These are phyloP conservation scores for Trichoderma gamsii DNA, from an alignment of 495 filamentous ascomycete species.

Conservation along the genomic window DNA sequence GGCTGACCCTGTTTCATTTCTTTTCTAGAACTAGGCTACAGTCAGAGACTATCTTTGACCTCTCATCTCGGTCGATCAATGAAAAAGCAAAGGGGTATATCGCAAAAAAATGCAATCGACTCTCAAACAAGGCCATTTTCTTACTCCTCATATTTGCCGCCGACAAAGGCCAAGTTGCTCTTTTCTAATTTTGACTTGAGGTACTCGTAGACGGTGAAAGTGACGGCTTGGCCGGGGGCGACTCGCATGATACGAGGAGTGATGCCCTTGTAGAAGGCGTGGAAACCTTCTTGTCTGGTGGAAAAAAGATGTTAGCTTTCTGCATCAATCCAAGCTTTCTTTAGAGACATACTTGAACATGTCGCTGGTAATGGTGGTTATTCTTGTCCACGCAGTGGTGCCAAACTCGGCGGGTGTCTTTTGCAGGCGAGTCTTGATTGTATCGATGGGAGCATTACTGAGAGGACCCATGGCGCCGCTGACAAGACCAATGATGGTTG, in stretches of 20 bases:
- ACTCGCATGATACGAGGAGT: slow-evolving; percentile 97
- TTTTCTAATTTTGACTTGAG: slow-evolving; percentile 78
- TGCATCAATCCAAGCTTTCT: background rate
- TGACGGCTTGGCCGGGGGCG: slow-evolving; percentile 94
- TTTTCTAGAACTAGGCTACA: slow-evolving; percentile 3
- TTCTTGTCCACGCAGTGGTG: slow-evolving; percentile 69
- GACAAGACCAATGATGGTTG: slow-evolving; percentile 82
- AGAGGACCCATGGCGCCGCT: slow-evolving; percentile 92
- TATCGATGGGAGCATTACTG: slow-evolving; percentile 96
- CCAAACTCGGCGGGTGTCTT: slow-evolving; percentile 78
- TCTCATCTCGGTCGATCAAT: background rate
- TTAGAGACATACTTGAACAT: slow-evolving; percentile 74
- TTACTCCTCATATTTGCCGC: slow-evolving; percentile 73
- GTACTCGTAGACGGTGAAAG: slow-evolving; percentile 94
- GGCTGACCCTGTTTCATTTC: slow-evolving; percentile 5
- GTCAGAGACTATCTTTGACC: background rate
- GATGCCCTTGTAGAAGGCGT: slow-evolving; percentile 98
- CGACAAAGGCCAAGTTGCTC: slow-evolving; percentile 58
- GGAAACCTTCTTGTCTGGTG: slow-evolving; percentile 71
- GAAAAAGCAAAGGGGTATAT: background rate
- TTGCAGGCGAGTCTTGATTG: slow-evolving; percentile 96
- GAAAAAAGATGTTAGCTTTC: slow-evolving; percentile 10
- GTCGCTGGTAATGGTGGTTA: slow-evolving; percentile 70
- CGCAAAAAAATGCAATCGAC: slow-evolving; percentile 5
- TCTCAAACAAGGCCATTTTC: background rate